Conservation (phyloP, 2,329 filamentous ascomycete species). For the Rhexocercosporidium sp. region DNA sequence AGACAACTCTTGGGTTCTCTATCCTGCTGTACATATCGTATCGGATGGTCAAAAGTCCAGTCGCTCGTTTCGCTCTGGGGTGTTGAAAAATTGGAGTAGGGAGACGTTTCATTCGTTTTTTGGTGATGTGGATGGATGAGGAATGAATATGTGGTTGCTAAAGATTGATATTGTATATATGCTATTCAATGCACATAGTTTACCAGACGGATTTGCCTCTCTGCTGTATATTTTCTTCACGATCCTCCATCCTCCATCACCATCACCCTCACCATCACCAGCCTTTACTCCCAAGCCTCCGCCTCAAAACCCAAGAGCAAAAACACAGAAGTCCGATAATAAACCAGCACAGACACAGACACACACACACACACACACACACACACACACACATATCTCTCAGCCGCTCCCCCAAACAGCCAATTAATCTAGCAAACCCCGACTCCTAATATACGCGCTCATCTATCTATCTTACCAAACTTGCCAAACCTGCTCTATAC, state of each 20-base stretch:
- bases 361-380: too few relatives aligned
- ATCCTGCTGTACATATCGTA: background rate
- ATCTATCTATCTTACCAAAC: background rate
- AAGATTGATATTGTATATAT: constrained; percentile 1
- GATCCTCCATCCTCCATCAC: background rate
- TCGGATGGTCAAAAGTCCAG: background rate
- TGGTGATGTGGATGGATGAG: background rate
- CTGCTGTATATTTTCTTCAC: background rate
- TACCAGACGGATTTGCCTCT: background rate
- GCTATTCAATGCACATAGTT: constrained; percentile 13
- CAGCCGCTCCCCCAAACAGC: background rate
- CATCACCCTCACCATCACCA: background rate
- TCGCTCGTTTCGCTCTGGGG: background rate
- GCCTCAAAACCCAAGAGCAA: background rate
- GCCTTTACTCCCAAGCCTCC: background rate
- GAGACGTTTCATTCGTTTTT: background rate
- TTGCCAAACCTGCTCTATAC: too few relatives aligned
- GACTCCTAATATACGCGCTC: background rate
- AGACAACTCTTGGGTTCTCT: background rate
- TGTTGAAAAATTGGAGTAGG: background rate
- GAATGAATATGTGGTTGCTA: background rate
- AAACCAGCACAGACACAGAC: too few relatives aligned
- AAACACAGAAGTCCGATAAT: too few relatives aligned
- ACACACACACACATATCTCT: background rate
- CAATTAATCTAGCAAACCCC: background rate